Evolutionary conservation across 345 rosid species (phyloP).

Genomic region (Durio zibethinus): DNA sequence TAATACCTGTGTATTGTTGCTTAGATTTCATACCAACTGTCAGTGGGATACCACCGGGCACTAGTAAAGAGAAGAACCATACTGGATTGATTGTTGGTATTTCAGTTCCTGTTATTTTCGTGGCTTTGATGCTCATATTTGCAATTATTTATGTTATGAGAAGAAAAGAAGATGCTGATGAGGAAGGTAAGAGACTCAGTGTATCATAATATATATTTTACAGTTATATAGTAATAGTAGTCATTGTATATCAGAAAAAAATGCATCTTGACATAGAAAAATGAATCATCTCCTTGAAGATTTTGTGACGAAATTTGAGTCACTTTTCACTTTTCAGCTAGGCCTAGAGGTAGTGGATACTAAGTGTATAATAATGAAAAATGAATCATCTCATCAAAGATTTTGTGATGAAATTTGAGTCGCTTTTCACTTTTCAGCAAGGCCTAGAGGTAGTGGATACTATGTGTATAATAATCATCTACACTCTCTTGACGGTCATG

Average conservation of each 20-base stretch:
- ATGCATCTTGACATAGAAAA: neutral
- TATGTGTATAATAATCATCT: neutral
- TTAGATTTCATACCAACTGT: slow-evolving; percentile 23
- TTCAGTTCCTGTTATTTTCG: slow-evolving; percentile 14
- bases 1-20: neutral
- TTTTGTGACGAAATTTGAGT: neutral
- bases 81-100: slow-evolving; percentile 27
- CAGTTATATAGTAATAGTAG: neutral
- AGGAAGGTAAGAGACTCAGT: slow-evolving; percentile 11
- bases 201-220: neutral
- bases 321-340: no score
- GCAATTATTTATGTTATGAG: neutral
- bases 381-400: neutral
- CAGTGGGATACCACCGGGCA: neutral
- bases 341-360: no score
- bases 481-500: neutral
- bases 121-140: slow-evolving; percentile 8
- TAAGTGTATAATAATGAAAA: no score
- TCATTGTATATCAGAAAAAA: neutral
- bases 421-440: neutral
- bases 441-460: neutral
- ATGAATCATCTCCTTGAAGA: neutral
- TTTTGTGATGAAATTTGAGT: neutral
- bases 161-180: slow-evolving; percentile 16
- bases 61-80: slow-evolving; percentile 13